Base-by-base conservation (phyloP, 331 rosid species). In the Telfairia occidentalis region DNA sequence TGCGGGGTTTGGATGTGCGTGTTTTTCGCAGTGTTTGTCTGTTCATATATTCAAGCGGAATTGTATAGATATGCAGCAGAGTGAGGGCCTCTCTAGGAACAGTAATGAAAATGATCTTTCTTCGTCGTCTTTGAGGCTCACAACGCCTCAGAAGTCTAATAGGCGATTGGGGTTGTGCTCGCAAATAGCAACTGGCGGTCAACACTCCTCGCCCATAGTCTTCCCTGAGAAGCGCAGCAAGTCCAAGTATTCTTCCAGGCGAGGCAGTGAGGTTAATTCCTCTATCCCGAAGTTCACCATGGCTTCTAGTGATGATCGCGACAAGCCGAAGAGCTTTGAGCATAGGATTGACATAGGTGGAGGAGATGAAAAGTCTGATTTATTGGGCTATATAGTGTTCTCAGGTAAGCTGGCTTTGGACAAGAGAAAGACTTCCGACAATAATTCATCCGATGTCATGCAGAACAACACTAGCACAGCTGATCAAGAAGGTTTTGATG, bases 201-300 rank as follows among this genome's bases (percentile, higher is more conserved):
- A 94, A 77, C 98, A 94, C 61, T 78, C 90, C 49, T 94, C 99
- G 50, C 97, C 97, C n/a, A 60, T 87, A 0, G 97, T 95, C 30
- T 95, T 95, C 82, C 99, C 97, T 0, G 99, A 95, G 87, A 95
- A 95, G 73, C 96, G 96, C 23, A 81, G 83, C 75, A 95, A 81
- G 82, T 82, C 83, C 57, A 94, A 87, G 89, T 81, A 85, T 77
- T 81, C 86, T 78, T 81, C 85, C 15, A 82, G 83, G 85, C 83
- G 82, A 81, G 73, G 78, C 32, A 77, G 82, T 45, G 89, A 79
- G 78, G 78, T 57, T n/a, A 69, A 70, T 67, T 77, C 77, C 10
- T 67, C 83, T 59, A 67, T 81, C 71, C 58, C 77, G 2, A 77
- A 84, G 5, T 59, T 81, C 5, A 46, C 82, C 28, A 77, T 65